phyloP scores from a whole-genome alignment of 306 rosid genomes.

The Cucurbita ficifolia region DNA sequence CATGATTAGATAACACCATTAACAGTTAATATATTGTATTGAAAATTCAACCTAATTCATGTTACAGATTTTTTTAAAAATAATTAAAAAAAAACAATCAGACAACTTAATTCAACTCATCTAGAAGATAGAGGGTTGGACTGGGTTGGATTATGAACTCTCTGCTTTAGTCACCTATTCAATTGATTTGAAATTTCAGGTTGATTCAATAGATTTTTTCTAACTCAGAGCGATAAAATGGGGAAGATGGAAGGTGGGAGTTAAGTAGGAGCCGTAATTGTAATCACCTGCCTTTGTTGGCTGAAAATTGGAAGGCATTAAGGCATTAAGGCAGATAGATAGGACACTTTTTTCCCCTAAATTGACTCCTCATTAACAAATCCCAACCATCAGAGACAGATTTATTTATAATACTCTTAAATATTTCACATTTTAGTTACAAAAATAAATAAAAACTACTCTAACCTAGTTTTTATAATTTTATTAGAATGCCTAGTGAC shows the following conservation, averaged over 20 bases:
- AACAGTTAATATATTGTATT: too few species aligned
- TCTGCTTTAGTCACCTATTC: too few species aligned
- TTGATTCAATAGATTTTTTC: too few species aligned
- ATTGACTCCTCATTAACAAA: conserved; percentile 3
- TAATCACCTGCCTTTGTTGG: not conserved
- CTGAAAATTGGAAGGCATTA: not conserved
- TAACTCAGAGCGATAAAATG: too few species aligned
- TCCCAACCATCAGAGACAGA: not conserved
- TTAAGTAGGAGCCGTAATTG: not conserved
- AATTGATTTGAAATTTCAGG: too few species aligned
- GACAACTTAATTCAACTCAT: too few species aligned
- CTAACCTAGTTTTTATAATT: not conserved
- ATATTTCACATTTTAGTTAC: not conserved
- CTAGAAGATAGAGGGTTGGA: too few species aligned
- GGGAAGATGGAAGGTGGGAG: not conserved
- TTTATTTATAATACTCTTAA: not conserved
- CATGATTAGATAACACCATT: not conserved
- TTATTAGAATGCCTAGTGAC: not conserved
- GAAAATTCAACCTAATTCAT: too few species aligned
- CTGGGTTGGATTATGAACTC: too few species aligned
- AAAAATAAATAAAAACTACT: not conserved
- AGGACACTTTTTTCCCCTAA: not conserved
- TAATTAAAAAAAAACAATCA: too few species aligned
- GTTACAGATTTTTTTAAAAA: too few species aligned
- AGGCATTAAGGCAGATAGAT: not conserved